Conservation (phyloP, 106 monocot genomes). For the Dactylorhiza incarnata region DNA sequence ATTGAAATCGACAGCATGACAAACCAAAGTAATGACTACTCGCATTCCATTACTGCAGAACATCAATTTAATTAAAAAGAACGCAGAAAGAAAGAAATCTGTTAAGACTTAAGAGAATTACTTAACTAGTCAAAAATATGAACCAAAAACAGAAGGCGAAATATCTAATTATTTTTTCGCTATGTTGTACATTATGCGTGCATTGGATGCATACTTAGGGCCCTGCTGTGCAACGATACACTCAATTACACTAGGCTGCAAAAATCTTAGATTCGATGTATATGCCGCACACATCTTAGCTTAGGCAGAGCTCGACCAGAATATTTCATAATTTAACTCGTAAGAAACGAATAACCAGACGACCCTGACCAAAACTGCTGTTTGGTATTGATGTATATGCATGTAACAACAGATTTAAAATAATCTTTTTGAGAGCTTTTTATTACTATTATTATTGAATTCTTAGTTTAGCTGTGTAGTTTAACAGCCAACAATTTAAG, state of each 20-base stretch:
- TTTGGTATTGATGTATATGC: not conserved
- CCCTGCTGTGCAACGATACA: not conserved
- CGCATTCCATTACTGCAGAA: not conserved
- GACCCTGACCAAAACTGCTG: not conserved
- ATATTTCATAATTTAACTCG: no score
- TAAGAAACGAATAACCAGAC: no score
- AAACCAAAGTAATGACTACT: not conserved
- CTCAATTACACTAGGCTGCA: not conserved
- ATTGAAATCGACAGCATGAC: slow-evolving; percentile 12
- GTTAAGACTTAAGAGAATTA: not conserved
- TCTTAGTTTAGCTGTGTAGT: not conserved
- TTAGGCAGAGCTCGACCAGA: no score
- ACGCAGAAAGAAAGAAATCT: not conserved
- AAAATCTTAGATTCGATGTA: not conserved
- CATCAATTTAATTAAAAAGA: slow-evolving; percentile 1
- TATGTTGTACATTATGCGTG: not conserved
- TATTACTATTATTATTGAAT: not conserved
- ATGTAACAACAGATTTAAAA: not conserved
- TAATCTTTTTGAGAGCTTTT: not conserved
- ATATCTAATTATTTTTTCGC: not conserved
- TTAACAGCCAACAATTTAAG: no score
- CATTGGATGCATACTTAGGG: not conserved
- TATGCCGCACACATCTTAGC: no score
- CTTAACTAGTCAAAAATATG: not conserved
- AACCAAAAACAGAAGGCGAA: no score